Conservation (phyloP, 2,329 filamentous ascomycete genomes). For the Fusarium sp. region DNA sequence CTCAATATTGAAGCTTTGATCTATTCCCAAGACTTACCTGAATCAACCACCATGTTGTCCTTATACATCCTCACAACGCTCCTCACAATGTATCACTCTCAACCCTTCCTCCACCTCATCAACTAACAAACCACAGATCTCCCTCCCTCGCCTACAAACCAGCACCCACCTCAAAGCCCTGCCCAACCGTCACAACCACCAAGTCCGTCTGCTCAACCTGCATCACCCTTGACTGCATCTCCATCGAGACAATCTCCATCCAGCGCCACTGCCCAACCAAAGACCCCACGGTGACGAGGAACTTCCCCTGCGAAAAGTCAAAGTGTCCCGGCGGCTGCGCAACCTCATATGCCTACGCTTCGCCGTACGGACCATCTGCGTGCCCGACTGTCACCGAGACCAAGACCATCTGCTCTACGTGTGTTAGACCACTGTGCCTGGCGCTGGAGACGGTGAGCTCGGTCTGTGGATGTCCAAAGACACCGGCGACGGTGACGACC, state of each 20-base stretch:
- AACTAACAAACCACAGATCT: conserved; percentile 23
- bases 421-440: conserved; percentile 48
- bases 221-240: conserved; percentile 46
- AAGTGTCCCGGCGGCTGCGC: conserved; percentile 42
- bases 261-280: conserved; percentile 46
- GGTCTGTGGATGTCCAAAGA: conserved; percentile 49
- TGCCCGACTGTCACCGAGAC: conserved; percentile 53
- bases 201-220: conserved; percentile 51
- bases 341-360: conserved; percentile 41
- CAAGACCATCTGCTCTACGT: conserved; percentile 50
- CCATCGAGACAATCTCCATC: conserved; percentile 47
- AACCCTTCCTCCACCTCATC: too few species aligned
- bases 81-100: conserved; percentile 15
- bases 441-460: conserved; percentile 47
- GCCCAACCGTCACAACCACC: conserved; percentile 51
- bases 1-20: not conserved
- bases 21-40: not conserved
- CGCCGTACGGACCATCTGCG: conserved; percentile 23
- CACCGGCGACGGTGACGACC: conserved; percentile 45
- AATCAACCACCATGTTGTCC: conserved; percentile 20
- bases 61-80: conserved; percentile 12
- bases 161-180: conserved; percentile 24
- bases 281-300: conserved; percentile 44
- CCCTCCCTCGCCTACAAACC: conserved; percentile 12
- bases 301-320: conserved; percentile 39